phyloP scores from a whole-genome alignment of 805 yeast genomes.

The Komagataella pseudopastoris region DNA sequence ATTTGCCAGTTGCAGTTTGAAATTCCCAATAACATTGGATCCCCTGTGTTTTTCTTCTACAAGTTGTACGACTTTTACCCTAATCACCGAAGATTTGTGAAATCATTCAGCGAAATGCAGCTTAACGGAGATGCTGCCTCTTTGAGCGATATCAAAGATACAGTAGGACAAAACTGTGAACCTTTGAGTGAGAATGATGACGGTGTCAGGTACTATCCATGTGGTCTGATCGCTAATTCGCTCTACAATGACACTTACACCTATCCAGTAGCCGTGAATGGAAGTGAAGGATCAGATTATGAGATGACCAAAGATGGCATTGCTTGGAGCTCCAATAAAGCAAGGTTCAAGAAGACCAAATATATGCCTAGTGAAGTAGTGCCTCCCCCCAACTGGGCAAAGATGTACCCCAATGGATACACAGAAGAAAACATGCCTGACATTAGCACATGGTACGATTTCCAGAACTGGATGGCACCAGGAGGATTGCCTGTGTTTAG shows the following conservation, averaged over 20 bases:
- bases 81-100: constrained; percentile 91
- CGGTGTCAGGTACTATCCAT: constrained; percentile 56
- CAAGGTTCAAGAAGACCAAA: constrained; percentile 48
- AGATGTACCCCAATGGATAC: constrained; percentile 61
- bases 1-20: constrained; percentile 64
- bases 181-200: constrained; percentile 39
- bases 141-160: constrained; percentile 34
- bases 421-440: constrained; percentile 59
- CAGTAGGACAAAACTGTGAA: constrained; percentile 44
- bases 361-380: constrained; percentile 48
- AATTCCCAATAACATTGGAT: constrained; percentile 57
- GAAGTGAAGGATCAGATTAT: constrained; percentile 26
- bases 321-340: constrained; percentile 59
- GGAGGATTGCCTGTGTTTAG: constrained; percentile 60
- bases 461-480: constrained; percentile 82
- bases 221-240: constrained; percentile 76
- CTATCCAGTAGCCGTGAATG: constrained; percentile 29
- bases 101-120: constrained; percentile 70
- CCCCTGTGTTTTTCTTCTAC: constrained; percentile 71
- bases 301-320: constrained; percentile 39
- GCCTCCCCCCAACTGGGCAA: constrained; percentile 79
- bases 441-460: constrained; percentile 48
- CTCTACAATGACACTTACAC: constrained; percentile 66
- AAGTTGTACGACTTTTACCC: constrained; percentile 79
- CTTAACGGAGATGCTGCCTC: constrained; percentile 61